Base-by-base conservation (phyloP, 257 asterid species). In the Ilex asprella region DNA sequence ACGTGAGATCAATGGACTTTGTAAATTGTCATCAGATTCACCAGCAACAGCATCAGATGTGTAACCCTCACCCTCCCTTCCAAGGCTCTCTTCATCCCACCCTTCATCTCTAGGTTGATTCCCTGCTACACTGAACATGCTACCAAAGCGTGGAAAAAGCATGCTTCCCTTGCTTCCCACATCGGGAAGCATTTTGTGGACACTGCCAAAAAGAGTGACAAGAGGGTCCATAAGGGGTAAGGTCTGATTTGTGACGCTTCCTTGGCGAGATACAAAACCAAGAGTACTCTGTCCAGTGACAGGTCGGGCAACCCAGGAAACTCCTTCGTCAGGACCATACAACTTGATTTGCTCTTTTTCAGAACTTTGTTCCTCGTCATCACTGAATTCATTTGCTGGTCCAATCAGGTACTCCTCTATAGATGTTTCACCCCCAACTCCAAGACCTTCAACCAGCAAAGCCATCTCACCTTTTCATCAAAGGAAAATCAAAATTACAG, bases 391-490 rank as follows among this genome's bases (percentile, higher is more conserved):
- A 59, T 76, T 67, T 5, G 67, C 70, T 31, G 89, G 92, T 16
- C 70, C 77, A 52, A 86, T 77, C 5, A 84, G 47, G 66, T 86
- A 86, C 59, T 86, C 86, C 73, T 84, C 87, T 2, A 82, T 74
- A 11, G 79, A 67, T 41, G 83, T 78, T 31, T 81, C 84, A 12
- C 78, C 81, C 5, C 95, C 85, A 9, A 78, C 75, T 44, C 79
- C 84, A 51, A 86, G 84, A 31, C 95, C 95, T 77, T 86, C 95
- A 50, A 80, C 87, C 59, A 86, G 67, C 77, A 86, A 68, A 12
- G 95, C 86, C 95, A 84, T 72, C 55, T 86, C 95, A 70, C 87
- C 91, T 86, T 83, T 29, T 60, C 12, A 59, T 43, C 46, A 67
- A 56, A 63, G 60, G 39, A 53, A 41, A 46, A 10, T 10, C 52